Evolutionary conservation across 2,329 filamentous ascomycete genomes (phyloP), one percentile per base, ranked within the genome.

Genomic region (Xylariaceae sp.): DNA sequence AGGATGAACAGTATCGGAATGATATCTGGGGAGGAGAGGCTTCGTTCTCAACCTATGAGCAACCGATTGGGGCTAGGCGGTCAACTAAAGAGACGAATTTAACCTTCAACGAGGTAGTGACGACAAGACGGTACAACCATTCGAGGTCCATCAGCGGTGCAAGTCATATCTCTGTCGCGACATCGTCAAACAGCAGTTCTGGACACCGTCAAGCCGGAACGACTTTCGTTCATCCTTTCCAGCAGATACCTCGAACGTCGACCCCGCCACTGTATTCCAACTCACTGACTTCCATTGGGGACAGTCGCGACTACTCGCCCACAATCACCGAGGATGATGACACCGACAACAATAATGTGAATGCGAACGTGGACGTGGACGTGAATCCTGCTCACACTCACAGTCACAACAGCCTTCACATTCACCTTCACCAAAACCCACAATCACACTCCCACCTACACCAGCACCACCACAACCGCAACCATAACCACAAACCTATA

Each of bases 161-260:
- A 48, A 86, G 82, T 20, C 82, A 85, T 66, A 73, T 76, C 60
- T 86, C 83, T 9, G 76, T 83, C 50, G 77, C 81, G 7, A 84
- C 82, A 21, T 79, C 78, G n/a, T n/a, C n/a, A n/a, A n/a, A n/a
- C 48, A 79, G 75, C 59, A 86, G 82, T 64, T 59, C 64, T 48
- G 57, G 21, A 40, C 52, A 18, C 58, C 67, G 58, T 55, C 76
- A 80, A 54, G 75, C 74, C 54, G 76, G 77, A 41, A 69, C 77
- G 42, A 69, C 76, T 29, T 87, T 88, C 66, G 78, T 87, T 19
- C 85, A 88, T 66, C 85, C 85, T 21, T 87, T 86, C 62, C 83
- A 87, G 67, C 85, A 87, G 72, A 86, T 77, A 7, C 85, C 85
- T 29, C 79, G 82, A 41, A 83, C 83, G 1, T 81, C 82, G 44